Conservation (phyloP, 2,329 filamentous ascomycete genomes). For the Sporothrix inflata region DNA sequence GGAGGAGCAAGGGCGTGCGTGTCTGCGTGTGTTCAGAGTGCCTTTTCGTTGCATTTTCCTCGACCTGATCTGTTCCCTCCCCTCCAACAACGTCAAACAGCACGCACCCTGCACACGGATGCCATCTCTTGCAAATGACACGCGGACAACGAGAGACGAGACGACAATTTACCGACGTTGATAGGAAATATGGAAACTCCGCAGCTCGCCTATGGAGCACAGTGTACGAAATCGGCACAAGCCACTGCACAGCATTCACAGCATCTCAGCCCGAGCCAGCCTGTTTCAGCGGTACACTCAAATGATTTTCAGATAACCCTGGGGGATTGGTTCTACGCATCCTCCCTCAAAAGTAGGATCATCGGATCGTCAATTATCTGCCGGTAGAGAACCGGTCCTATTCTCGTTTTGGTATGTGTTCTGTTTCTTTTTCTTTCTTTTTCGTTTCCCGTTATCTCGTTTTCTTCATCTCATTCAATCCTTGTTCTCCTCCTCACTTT, state of each 20-base stretch:
- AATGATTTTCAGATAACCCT: not conserved
- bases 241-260: not conserved
- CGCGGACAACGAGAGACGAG: not conserved
- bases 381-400: not conserved
- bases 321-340: slow-evolving; percentile 2
- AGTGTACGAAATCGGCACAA: not conserved
- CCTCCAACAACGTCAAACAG: not conserved
- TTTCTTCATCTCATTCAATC: not conserved
- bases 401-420: not conserved
- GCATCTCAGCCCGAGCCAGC: not conserved
- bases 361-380: not conserved
- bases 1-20: not conserved
- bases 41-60: not conserved
- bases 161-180: too few relatives aligned
- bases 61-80: not conserved
- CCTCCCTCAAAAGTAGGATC: not conserved
- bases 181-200: not conserved
- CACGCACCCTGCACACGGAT: too few relatives aligned
- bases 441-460: not conserved
- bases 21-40: not conserved
- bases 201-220: not conserved
- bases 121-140: not conserved
- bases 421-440: not conserved
- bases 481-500: not conserved
- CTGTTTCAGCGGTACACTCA: not conserved